Evolutionary conservation across 208 protist genomes (phyloP).

Genomic region (Borovskyia barvae): DNA sequence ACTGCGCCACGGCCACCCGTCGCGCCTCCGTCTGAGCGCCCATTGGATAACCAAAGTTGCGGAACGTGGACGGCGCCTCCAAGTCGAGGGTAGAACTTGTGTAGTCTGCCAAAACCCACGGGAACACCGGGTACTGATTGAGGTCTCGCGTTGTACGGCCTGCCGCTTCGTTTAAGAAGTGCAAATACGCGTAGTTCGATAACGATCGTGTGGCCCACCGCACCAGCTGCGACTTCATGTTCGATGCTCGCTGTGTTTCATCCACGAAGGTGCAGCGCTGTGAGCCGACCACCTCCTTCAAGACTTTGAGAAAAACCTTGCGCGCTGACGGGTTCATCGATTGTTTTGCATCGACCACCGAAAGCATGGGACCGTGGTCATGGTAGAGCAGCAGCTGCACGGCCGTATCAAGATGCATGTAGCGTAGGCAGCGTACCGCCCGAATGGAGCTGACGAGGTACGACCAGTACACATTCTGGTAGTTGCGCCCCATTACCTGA

Average conservation of each 20-base stretch:
- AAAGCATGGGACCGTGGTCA: slow-evolving; percentile 75
- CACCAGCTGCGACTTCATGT: slow-evolving; percentile 65
- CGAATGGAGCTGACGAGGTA: slow-evolving; percentile 56
- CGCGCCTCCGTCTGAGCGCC: slow-evolving; percentile 90
- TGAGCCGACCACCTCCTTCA: slow-evolving; percentile 53
- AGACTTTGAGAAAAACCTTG: slow-evolving; percentile 59
- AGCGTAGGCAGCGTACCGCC: slow-evolving; percentile 60
- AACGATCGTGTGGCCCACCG: slow-evolving; percentile 91
- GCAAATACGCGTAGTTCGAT: slow-evolving; percentile 94
- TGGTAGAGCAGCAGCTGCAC: slow-evolving; percentile 67
- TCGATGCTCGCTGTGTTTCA: slow-evolving; percentile 41
- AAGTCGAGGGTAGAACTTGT: slow-evolving; percentile 76
- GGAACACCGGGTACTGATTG: slow-evolving; percentile 96
- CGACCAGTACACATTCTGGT: slow-evolving; percentile 72
- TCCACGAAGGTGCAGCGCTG: slow-evolving; percentile 63
- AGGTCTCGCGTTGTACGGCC: slow-evolving; percentile 90
- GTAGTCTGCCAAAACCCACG: slow-evolving; percentile 94
- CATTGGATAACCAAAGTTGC: slow-evolving; percentile 95
- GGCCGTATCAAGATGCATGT: slow-evolving; percentile 88
- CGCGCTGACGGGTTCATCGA: slow-evolving; percentile 86
- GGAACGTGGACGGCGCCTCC: slow-evolving; percentile 66
- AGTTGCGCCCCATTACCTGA: slow-evolving; percentile 65
- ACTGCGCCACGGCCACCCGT: slow-evolving; percentile 60
- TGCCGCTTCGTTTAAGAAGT: slow-evolving; percentile 89
- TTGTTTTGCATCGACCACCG: slow-evolving; percentile 77